A percentile compares a stretch with the other conserved stretches of the same genome.
These are phyloP conservation scores for Petasospora fabianii DNA, from an alignment of 1,139 yeast species.

Conservation along the genomic window DNA sequence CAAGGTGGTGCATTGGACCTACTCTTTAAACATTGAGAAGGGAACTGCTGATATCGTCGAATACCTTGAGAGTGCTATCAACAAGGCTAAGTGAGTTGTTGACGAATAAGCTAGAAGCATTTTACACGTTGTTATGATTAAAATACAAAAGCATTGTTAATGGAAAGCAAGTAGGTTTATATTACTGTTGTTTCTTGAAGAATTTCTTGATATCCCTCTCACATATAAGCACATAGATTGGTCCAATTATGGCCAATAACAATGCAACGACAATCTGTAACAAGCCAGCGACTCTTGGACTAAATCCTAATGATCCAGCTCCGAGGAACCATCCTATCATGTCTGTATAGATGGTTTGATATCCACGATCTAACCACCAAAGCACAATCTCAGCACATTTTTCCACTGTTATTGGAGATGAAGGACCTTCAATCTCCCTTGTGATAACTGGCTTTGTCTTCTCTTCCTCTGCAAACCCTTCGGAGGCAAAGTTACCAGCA, in stretches of 20 bases:
- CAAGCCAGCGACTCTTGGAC: slow-evolving; percentile 21
- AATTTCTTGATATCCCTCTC: slow-evolving; percentile 51
- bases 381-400: slow-evolving; percentile 64
- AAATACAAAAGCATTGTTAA: background rate
- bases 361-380: slow-evolving; percentile 56
- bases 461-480: slow-evolving; percentile 82
- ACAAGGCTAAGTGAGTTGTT: slow-evolving; percentile 3
- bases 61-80: slow-evolving; percentile 22
- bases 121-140: background rate
- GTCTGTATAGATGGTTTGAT: slow-evolving; percentile 78
- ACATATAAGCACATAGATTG: slow-evolving; percentile 54
- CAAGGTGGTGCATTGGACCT: slow-evolving; percentile 62
- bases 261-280: slow-evolving; percentile 32
- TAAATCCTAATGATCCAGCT: slow-evolving; percentile 59
- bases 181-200: slow-evolving; percentile 33
- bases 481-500: slow-evolving; percentile 89
- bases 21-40: slow-evolving; percentile 50
- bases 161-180: slow-evolving; percentile 3
- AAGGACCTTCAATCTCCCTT: slow-evolving; percentile 77
- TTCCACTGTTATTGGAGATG: slow-evolving; percentile 63
- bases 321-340: slow-evolving; percentile 79
- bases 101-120: no score
- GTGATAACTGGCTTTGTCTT: slow-evolving; percentile 85
- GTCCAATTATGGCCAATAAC: slow-evolving; percentile 58
- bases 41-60: slow-evolving; percentile 38